phyloP scores from a whole-genome alignment of 495 filamentous ascomycete species.

The Penicillium riverlandense region DNA sequence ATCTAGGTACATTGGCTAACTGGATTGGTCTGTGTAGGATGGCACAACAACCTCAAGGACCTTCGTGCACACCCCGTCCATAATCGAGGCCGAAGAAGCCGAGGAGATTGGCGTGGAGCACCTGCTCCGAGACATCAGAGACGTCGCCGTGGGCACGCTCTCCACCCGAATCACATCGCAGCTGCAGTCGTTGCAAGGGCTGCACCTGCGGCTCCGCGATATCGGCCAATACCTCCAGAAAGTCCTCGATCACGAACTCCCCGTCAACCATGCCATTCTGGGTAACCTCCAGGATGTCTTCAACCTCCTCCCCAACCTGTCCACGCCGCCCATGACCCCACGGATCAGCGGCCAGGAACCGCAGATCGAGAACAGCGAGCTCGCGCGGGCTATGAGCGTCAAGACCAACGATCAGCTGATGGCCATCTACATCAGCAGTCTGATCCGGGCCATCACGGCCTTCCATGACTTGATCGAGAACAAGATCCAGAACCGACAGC shows the following conservation, averaged over 20 bases:
- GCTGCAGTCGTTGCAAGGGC: constrained; percentile 91
- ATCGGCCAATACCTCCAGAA: constrained; percentile 95
- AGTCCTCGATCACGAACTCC: constrained; percentile 83
- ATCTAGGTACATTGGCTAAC: background rate
- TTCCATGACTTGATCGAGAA: constrained; percentile 99
- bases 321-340: constrained; percentile 61
- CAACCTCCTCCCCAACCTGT: constrained; percentile 95
- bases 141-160: constrained; percentile 97
- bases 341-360: constrained; percentile 38
- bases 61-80: constrained; percentile 98
- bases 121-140: constrained; percentile 90
- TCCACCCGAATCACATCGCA: constrained; percentile 97
- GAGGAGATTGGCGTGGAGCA: constrained; percentile 99
- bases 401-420: constrained; percentile 99
- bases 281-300: constrained; percentile 98
- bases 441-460: constrained; percentile 96
- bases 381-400: constrained; percentile 90
- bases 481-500: constrained; percentile 98
- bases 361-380: constrained; percentile 64
- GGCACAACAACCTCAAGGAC: constrained; percentile 95
- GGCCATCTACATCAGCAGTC: constrained; percentile 90
- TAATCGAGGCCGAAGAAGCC: constrained; percentile 97
- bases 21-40: constrained; percentile 50
- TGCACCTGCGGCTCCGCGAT: constrained; percentile 91
- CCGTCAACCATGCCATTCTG: constrained; percentile 94